Evolutionary conservation across 2,329 filamentous ascomycete genomes (phyloP), one percentile per base, ranked within the genome.

Genomic region (Aspergillus sp.): DNA sequence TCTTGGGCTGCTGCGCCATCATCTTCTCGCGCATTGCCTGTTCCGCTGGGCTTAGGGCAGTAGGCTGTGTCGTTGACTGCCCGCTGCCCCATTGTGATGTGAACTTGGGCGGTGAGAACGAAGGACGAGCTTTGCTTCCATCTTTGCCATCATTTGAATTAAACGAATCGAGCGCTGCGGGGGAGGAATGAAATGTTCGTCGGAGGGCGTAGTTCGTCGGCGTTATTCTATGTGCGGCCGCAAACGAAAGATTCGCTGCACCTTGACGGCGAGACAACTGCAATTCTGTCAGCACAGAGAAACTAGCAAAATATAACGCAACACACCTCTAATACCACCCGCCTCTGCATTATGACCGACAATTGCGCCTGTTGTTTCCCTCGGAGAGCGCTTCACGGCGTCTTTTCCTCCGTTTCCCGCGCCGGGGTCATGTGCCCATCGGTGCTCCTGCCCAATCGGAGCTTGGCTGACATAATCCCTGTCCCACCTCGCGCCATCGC

Each of bases 221-320:
- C 27, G 55, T 46, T 50, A 57, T 48, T 53, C 54, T 57, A 46
- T 52, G 54, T 47, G 59, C 58, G 41, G 61, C 59, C 48, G 65
- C 59, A 57, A 64, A 66, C 46, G 65, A 63, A 57, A 69, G 60
- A 56, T 71, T 20, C 15, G 10, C 69, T 59, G 70, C 53, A 52
- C 63, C 61, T 50, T 65, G 62, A 56, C 62, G 62, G 52, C 66
- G 67, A 47, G 66, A 62, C 45, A 72, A 55, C 68, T 70, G 51
- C 22, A 44, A 32, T 41, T 20, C 17, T 35, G 22, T 13, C 30
- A 41, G 43, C 19, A 42, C 4, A 12, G 27, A 41, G 15, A 44
- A 39, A 30, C 10, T 44, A 47, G 50, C 35, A 32, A 10, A 7
- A 32, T 17, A 10, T 4, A 37, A 7, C 1, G 5, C 13, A 15